Evolutionary conservation across 192 early-diverging fungal genomes (phyloP), one percentile per base, ranked within the genome.

Genomic region (Coemansia pectinata): DNA sequence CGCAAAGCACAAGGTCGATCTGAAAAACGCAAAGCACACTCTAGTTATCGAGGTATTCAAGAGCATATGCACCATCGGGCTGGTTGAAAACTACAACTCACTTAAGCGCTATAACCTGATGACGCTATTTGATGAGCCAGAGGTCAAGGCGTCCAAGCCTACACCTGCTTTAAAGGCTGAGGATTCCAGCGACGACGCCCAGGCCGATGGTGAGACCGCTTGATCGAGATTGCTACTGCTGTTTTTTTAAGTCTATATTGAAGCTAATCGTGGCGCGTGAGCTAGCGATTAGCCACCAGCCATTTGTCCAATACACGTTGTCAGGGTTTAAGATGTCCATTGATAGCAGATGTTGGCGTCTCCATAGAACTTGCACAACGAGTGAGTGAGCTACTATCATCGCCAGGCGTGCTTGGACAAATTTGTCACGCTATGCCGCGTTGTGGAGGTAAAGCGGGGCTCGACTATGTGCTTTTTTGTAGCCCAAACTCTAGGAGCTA

Each of bases 41-140:
- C 23, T 84, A 10, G 82, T 84, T 44, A 80, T 84, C 23, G 82
- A 84, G 50, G 74, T 70, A 10, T 84, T 84, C 69, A 84, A 84
- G 63, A 84, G 74, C 71, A 74, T 84, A 65, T 79, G 77, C 23
- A 67, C 71, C 3, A 65, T 84, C 14, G 82, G 82, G 10, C 63
- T 84, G 40, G 78, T 84, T 11, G 69, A 77, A 59, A 58, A 79
- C 69, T 84, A 80, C 74, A 79, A 76, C 44, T 53, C 67, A 2
- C 82, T 79, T 39, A 63, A 55, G 21, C 66, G 82, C 27, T 60
- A 74, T 21, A 84, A 84, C 44, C 70, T 84, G 39, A 78, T 80
- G 66, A 80, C 82, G 17, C 68, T 84, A 41, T 76, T 80, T 44
- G 77, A 84, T 60, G 81, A 83, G 47, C 64, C 66, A 19, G 45